phyloP scores from a whole-genome alignment of 1,284 basidiomycete species.

The Somion occarium region DNA sequence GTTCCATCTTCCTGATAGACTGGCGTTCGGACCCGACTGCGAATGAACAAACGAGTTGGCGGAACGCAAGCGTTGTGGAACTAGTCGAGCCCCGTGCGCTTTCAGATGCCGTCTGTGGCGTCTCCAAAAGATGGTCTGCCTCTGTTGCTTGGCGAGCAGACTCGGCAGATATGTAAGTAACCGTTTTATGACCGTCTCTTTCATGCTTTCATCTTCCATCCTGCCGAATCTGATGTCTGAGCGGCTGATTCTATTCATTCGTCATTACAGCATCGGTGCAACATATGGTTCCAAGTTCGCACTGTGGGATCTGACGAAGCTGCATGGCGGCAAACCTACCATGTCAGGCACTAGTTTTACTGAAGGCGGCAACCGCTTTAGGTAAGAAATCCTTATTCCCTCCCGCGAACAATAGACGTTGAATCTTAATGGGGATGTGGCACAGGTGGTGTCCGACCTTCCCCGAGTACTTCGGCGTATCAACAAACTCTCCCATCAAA shows the following conservation, averaged over 20 bases:
- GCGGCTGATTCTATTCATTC: neutral
- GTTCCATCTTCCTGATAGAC: conserved; percentile 69
- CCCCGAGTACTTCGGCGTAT: conserved; percentile 71
- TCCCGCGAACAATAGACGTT: neutral
- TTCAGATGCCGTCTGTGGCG: conserved; percentile 44
- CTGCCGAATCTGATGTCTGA: conserved; percentile 3
- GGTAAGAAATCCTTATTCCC: conserved; percentile 39
- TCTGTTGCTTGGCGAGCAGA: conserved; percentile 67
- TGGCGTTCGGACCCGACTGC: conserved; percentile 70
- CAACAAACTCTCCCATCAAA: conserved; percentile 47
- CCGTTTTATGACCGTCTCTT: conserved; percentile 4
- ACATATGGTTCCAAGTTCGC: conserved; percentile 64
- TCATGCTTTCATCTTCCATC: conserved; percentile 4
- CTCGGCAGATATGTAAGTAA: conserved; percentile 59
- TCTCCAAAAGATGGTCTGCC: conserved; percentile 44
- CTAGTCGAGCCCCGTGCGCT: conserved; percentile 65
- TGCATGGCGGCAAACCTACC: conserved; percentile 68
- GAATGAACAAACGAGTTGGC: conserved; percentile 46
- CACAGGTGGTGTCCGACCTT: conserved; percentile 71
- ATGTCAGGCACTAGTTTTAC: conserved; percentile 54
- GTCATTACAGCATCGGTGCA: conserved; percentile 56
- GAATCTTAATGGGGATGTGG: neutral
- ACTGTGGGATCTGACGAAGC: conserved; percentile 68
- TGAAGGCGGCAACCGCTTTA: conserved; percentile 63
- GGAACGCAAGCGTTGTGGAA: conserved; percentile 61